Evolutionary conservation across 1,139 yeast genomes (phyloP), one percentile per base, ranked within the genome.

Genomic region (Candida buenavistaensis): DNA sequence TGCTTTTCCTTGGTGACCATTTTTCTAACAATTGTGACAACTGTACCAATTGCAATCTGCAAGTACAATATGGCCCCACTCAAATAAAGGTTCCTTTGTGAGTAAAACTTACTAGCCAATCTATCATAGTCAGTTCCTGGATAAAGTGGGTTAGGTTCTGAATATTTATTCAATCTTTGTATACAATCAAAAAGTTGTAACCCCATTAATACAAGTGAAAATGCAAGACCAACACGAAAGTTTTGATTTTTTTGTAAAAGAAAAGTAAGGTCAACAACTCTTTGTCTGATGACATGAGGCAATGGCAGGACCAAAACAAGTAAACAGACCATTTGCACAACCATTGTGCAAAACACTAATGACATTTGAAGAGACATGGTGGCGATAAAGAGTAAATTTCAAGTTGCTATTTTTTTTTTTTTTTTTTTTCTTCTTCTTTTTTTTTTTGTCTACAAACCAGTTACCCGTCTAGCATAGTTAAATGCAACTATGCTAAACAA

Each of bases 41-140:
- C 79, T 6, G 83, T 80, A 35, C 68, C 69, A 38, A 81, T 78
- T 4, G 85, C 80, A 34, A 79, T 45, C 41, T 67, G 71, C 44
- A 80, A 70, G 55, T 80, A 82, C 44, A 82, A 55, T 3, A 82
- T 80, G 6, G 86, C 86, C 3, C 89, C 90, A 12, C 82, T 73
- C 40, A 83, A 71, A 55, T 83, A 82, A 45, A 82, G 64, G 49
- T 83, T 83, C 51, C 92, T 69, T 54, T 83, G 89, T 29, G 82
- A 72, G 48, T 80, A 81, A 46, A 84, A 82, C 47, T 79, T 77
- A 37, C 69, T 57, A n/a, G 75, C 75, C 52, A 68, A 58, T 51
- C 64, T 70, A 21, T 70, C 75, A 37, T 60, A 55, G 35, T 55
- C 55, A 47, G 64, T 53, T 14, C 34, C 24, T 7, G 37, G 23